Evolutionary conservation across 2,329 filamentous ascomycete genomes (phyloP).

Genomic region (Aspergillus latus): DNA sequence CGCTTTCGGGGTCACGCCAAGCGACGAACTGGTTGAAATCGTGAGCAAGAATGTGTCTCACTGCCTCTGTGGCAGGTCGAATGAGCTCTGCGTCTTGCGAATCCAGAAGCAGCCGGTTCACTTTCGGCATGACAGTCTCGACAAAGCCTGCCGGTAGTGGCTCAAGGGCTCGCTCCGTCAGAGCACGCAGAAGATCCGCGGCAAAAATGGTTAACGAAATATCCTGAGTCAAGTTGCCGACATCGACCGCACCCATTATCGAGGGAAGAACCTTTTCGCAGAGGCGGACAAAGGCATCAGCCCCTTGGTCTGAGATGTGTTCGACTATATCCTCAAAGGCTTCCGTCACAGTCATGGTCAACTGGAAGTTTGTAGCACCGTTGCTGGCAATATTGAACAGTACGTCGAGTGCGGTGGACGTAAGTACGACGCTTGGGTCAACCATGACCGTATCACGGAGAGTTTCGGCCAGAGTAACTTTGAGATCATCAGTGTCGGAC

Average conservation of each 20-base stretch:
- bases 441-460: conserved; percentile 79
- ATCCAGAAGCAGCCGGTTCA: conserved; percentile 77
- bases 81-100: conserved; percentile 86
- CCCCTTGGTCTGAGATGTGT: conserved; percentile 62
- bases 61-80: conserved; percentile 77
- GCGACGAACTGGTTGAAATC: conserved; percentile 86
- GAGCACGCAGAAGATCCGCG: conserved; percentile 75
- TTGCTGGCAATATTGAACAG: conserved; percentile 88
- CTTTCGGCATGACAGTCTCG: conserved; percentile 78
- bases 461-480: conserved; percentile 85
- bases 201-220: conserved; percentile 77
- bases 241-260: conserved; percentile 83
- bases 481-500: conserved; percentile 84
- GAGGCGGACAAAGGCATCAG: conserved; percentile 71
- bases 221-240: conserved; percentile 81
- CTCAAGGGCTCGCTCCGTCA: conserved; percentile 78
- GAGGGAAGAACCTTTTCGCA: conserved; percentile 86
- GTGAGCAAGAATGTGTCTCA: conserved; percentile 86
- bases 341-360: conserved; percentile 83
- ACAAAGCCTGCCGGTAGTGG: conserved; percentile 87
- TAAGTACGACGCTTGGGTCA: conserved; percentile 71
- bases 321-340: conserved; percentile 85
- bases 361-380: conserved; percentile 85
- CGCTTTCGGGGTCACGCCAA: conserved; percentile 74
- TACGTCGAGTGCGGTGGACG: conserved; percentile 69